phyloP scores from a whole-genome alignment of 352 stramenopile species.

The Pythium sp. region DNA sequence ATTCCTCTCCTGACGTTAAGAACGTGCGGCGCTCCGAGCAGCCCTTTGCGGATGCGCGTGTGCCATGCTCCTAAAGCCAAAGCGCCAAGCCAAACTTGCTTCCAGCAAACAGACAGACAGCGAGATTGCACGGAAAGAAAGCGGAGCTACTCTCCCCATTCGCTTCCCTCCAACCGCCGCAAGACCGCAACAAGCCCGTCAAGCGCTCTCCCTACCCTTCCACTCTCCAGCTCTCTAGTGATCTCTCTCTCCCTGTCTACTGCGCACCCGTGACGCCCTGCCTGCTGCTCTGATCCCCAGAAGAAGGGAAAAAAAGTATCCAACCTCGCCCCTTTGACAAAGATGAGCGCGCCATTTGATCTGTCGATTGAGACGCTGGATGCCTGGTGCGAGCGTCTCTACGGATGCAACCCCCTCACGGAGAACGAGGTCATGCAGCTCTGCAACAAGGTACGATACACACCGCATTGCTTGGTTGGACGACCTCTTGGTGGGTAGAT shows the following conservation, averaged over 20 bases:
- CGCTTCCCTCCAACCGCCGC: background rate
- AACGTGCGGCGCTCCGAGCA: conserved; percentile 4
- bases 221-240: background rate
- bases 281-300: conserved; percentile 1
- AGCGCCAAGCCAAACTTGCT: background rate
- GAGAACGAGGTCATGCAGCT: conserved; percentile 96
- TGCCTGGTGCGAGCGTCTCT: conserved; percentile 93
- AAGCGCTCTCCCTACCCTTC: background rate
- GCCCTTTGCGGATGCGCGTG: background rate
- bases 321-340: background rate
- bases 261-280: background rate
- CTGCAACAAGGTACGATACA: conserved; percentile 73
- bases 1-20: background rate
- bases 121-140: conserved; percentile 13
- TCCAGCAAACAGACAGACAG: conserved; percentile 9
- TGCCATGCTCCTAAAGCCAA: background rate
- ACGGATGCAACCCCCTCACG: conserved; percentile 91
- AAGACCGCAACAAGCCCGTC: background rate
- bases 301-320: conserved; percentile 8
- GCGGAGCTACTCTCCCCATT: conserved; percentile 1
- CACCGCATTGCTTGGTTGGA: background rate
- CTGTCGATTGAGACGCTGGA: conserved; percentile 90
- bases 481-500: background rate
- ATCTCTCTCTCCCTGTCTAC: background rate
- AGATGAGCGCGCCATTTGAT: conserved; percentile 65